Conservation (phyloP, 2,329 filamentous ascomycete genomes). For the Neobulgaria alba region DNA sequence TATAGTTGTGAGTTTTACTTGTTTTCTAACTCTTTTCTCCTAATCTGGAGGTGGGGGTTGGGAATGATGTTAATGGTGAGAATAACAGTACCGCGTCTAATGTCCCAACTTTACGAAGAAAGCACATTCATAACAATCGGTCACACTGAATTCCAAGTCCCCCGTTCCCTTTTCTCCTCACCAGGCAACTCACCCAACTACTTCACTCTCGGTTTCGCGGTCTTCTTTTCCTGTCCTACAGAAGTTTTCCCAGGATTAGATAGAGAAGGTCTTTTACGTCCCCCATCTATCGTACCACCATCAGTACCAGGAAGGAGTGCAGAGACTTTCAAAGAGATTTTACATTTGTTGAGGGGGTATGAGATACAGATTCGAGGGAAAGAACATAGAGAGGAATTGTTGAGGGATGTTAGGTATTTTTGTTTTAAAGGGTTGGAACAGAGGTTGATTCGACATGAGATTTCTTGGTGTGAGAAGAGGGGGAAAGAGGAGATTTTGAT, state of each 20-base stretch:
- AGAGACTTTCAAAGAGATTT: constrained; percentile 74
- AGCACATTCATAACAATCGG: constrained; percentile 91
- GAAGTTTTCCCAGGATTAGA: constrained; percentile 83
- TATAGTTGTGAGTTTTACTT: constrained; percentile 61
- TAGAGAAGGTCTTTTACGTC: constrained; percentile 68
- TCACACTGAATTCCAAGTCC: constrained; percentile 78
- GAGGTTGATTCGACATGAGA: constrained; percentile 67
- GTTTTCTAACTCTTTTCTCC: not conserved
- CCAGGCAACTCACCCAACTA: constrained; percentile 93
- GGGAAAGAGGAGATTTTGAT: constrained; percentile 67
- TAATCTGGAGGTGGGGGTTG: not conserved
- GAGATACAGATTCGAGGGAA: constrained; percentile 68
- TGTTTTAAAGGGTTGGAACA: constrained; percentile 90
- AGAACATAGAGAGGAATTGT: constrained; percentile 64
- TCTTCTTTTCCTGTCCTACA: constrained; percentile 73
- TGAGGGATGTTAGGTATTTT: constrained; percentile 86
- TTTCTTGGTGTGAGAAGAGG: constrained; percentile 65
- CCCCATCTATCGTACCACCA: constrained; percentile 78
- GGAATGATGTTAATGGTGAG: too few relatives aligned
- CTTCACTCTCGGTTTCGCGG: constrained; percentile 82
- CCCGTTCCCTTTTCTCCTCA: constrained; percentile 74
- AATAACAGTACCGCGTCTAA: constrained; percentile 67
- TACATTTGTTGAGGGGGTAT: constrained; percentile 78
- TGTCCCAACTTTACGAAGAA: constrained; percentile 83
- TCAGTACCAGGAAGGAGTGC: constrained; percentile 72